Conservation (phyloP, 148 eudicot genomes). For the Gaultheria prostrata region DNA sequence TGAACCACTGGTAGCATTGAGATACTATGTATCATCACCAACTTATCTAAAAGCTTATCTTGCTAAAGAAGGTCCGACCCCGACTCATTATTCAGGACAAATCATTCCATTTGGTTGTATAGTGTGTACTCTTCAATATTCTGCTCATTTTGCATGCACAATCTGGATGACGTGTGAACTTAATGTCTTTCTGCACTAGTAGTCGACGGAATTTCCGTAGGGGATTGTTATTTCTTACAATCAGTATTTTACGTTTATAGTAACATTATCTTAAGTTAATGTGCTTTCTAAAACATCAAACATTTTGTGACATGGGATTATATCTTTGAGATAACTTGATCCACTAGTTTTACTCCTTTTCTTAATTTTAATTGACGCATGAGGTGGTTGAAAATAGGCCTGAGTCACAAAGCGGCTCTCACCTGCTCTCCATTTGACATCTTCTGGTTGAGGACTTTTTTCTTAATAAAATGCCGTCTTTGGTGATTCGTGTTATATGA, state of each 20-base stretch:
- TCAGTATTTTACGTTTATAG: neutral
- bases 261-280: neutral
- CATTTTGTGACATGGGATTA: neutral
- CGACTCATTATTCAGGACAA: neutral
- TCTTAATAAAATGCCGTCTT: neutral
- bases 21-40: neutral
- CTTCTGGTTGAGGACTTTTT: neutral
- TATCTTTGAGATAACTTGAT: slow-evolving; percentile 3
- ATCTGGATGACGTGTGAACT: neutral
- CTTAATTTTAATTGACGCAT: neutral
- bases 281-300: neutral
- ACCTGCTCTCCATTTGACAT: neutral
- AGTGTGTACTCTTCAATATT: neutral
- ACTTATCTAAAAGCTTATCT: neutral
- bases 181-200: neutral
- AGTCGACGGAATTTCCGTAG: neutral
- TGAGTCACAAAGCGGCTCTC: neutral
- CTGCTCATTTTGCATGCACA: neutral
- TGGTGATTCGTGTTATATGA: neutral
- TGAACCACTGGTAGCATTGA: neutral
- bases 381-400: neutral
- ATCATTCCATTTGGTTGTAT: neutral
- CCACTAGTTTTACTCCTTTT: neutral
- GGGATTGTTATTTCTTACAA: neutral
- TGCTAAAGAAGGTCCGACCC: neutral